phyloP scores from a whole-genome alignment of 1,139 yeast species.

The Meyerozyma athensensis region DNA sequence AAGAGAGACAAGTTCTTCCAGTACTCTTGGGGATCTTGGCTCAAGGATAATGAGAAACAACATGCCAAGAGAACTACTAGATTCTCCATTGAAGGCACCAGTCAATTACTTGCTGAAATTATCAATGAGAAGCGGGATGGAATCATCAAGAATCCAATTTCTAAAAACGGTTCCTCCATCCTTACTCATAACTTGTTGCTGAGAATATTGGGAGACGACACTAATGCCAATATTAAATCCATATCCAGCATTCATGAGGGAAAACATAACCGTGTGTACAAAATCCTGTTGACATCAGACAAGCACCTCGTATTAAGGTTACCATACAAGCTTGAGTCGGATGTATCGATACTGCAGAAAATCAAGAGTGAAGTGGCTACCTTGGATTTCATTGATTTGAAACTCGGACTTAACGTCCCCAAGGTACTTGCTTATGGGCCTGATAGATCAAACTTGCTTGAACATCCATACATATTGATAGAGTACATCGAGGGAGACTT shows the following conservation, averaged over 20 bases:
- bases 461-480: slow-evolving; percentile 73
- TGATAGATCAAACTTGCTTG: slow-evolving; percentile 55
- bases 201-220: slow-evolving; percentile 37
- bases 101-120: slow-evolving; percentile 39
- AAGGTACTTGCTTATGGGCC: slow-evolving; percentile 70
- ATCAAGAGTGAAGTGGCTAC: slow-evolving; percentile 92
- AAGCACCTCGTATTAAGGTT: slow-evolving; percentile 70
- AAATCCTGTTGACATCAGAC: slow-evolving; percentile 57
- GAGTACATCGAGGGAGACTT: slow-evolving; percentile 76
- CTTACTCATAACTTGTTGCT: slow-evolving; percentile 43
- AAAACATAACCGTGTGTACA: slow-evolving; percentile 83
- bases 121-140: slow-evolving; percentile 23
- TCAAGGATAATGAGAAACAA: slow-evolving; percentile 69
- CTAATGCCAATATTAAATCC: slow-evolving; percentile 45
- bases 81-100: slow-evolving; percentile 76
- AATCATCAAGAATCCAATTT: slow-evolving; percentile 30
- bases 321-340: slow-evolving; percentile 73
- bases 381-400: slow-evolving; percentile 65
- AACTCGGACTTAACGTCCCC: slow-evolving; percentile 59
- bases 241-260: slow-evolving; percentile 90
- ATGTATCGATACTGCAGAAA: slow-evolving; percentile 58
- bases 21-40: slow-evolving; percentile 95
- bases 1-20: slow-evolving; percentile 72
- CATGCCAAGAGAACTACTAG: slow-evolving; percentile 73
- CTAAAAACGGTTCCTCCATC: slow-evolving; percentile 38